Evolutionary conservation across 2,329 filamentous ascomycete genomes (phyloP).

Genomic region (Pseudogymnoascus sp.): DNA sequence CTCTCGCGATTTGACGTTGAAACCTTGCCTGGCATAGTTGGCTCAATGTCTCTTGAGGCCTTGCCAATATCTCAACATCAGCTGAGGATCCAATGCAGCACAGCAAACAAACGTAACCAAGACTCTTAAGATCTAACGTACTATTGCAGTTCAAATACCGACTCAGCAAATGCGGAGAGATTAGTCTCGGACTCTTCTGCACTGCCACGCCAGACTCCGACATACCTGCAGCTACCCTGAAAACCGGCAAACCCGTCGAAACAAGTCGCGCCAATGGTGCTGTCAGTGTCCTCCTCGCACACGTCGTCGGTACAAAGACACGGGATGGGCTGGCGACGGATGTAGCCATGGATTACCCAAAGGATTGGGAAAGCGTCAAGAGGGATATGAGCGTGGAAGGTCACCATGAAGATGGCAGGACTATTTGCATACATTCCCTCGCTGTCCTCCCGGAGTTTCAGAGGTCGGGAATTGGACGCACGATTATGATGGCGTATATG

Average conservation of each 20-base stretch:
- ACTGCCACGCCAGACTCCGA: constrained; percentile 44
- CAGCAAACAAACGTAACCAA: neutral
- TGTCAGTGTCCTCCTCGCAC: constrained; percentile 59
- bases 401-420: constrained; percentile 64
- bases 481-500: constrained; percentile 66
- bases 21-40: neutral
- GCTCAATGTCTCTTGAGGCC: neutral
- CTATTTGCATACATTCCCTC: constrained; percentile 73
- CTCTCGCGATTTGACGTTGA: neutral
- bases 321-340: constrained; percentile 57
- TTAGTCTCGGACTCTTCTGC: constrained; percentile 74
- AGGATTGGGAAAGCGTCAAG: constrained; percentile 50
- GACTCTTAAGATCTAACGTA: neutral
- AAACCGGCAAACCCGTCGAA: constrained; percentile 49
- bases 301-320: constrained; percentile 68
- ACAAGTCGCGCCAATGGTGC: constrained; percentile 47
- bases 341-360: constrained; percentile 64
- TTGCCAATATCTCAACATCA: neutral
- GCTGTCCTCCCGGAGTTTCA: constrained; percentile 71
- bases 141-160: constrained; percentile 61
- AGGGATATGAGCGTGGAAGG: constrained; percentile 44
- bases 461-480: constrained; percentile 61
- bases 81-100: neutral
- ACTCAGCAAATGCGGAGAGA: constrained; percentile 62
- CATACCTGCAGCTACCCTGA: constrained; percentile 44